These are phyloP conservation scores for Penicillium carneum DNA, from an alignment of 2,329 filamentous ascomycete species.

Conservation along the genomic window DNA sequence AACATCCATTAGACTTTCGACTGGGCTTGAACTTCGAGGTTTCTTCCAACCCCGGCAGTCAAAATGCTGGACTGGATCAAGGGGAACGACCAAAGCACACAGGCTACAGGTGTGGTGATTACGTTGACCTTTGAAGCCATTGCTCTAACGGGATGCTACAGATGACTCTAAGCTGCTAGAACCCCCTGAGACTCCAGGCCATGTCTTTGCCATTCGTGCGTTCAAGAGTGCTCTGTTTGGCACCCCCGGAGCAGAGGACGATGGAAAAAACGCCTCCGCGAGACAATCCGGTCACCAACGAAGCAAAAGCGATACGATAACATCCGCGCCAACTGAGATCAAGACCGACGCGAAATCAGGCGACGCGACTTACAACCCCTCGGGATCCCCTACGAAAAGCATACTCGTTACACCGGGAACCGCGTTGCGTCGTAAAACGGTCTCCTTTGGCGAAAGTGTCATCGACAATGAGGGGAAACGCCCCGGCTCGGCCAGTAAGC, in stretches of 20 bases:
- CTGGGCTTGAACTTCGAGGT: background rate
- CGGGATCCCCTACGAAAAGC: conserved; percentile 64
- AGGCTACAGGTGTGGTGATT: conserved; percentile 28
- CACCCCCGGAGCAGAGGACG: conserved; percentile 63
- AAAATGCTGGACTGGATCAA: conserved; percentile 40
- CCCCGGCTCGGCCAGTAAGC: conserved; percentile 52
- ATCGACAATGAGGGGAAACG: conserved; percentile 64
- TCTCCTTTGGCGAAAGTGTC: conserved; percentile 66
- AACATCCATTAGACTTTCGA: conserved; percentile 39
- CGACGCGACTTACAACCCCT: conserved; percentile 41
- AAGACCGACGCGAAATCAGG: conserved; percentile 31
- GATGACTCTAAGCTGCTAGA: conserved; percentile 63
- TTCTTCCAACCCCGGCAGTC: conserved; percentile 2
- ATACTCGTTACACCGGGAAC: conserved; percentile 71
- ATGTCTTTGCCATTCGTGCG: conserved; percentile 71
- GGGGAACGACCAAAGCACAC: conserved; percentile 27
- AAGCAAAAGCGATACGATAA: conserved; percentile 33
- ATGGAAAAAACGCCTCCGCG: conserved; percentile 32
- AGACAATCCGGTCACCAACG: conserved; percentile 31
- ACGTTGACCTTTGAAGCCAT: background rate
- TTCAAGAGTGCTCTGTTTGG: conserved; percentile 71
- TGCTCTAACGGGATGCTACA: conserved; percentile 20
- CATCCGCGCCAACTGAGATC: conserved; percentile 31
- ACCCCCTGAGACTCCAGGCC: conserved; percentile 69
- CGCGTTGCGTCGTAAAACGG: conserved; percentile 64